Percentiles rank a stretch among this genome's conserved stretches.
These are phyloP conservation scores for Chiua virens DNA, from an alignment of 768 basidiomycete genomes.

Conservation along the genomic window DNA sequence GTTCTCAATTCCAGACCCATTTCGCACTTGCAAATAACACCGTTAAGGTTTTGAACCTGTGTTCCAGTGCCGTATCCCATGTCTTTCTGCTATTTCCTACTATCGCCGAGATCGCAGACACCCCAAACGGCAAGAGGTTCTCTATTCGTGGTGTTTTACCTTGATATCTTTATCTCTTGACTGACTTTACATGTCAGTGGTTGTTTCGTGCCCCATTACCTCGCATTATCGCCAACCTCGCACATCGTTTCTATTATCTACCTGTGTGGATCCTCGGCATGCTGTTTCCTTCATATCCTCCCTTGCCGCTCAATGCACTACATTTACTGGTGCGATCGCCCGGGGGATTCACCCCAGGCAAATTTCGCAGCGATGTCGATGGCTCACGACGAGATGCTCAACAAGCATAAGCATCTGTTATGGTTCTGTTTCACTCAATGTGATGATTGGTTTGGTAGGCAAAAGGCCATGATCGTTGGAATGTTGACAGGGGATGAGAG, in stretches of 20 bases:
- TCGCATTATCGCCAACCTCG: constrained; percentile 43
- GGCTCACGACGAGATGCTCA: constrained; percentile 73
- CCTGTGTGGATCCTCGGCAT: constrained; percentile 44
- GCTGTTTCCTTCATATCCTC: constrained; percentile 54
- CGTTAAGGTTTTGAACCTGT: constrained; percentile 53
- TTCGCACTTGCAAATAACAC: not conserved
- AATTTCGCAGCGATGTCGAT: constrained; percentile 58
- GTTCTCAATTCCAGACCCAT: constrained; percentile 1
- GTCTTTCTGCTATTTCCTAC: constrained; percentile 72
- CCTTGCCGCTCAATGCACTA: constrained; percentile 45
- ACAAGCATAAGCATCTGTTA: constrained; percentile 37
- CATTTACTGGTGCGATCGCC: constrained; percentile 47
- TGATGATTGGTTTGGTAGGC: constrained; percentile 71
- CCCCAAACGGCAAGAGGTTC: constrained; percentile 62
- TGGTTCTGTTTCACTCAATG: constrained; percentile 60
- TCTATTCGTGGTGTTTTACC: constrained; percentile 43
- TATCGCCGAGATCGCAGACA: constrained; percentile 57
- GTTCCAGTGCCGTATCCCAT: constrained; percentile 37
- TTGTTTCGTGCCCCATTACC: constrained; percentile 49
- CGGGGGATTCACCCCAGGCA: constrained; percentile 36
- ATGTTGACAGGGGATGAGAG: constrained; percentile 38
- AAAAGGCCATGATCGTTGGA: constrained; percentile 45
- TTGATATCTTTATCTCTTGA: not conserved
- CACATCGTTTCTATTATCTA: constrained; percentile 38
- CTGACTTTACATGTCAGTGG: constrained; percentile 33